These are phyloP conservation scores for Gaeumannomyces sp. DNA, from an alignment of 2,329 filamentous ascomycete genomes.

Conservation along the genomic window DNA sequence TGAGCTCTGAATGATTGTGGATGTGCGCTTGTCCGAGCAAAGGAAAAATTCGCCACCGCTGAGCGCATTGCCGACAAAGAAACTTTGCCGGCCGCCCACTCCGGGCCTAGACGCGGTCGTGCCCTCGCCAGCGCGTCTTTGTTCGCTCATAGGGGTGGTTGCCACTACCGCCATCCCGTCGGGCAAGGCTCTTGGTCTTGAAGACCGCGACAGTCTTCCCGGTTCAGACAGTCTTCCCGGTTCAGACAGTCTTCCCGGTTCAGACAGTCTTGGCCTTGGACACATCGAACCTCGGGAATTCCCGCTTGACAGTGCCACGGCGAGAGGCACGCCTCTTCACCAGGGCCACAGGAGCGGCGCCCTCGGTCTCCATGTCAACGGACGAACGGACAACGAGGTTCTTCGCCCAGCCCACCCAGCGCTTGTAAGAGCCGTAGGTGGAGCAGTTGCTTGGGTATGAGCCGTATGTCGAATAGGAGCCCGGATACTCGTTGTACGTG, in stretches of 20 bases:
- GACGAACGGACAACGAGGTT: slow-evolving; percentile 6
- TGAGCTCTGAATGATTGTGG: not conserved
- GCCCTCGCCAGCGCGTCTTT: not conserved
- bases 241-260: no score
- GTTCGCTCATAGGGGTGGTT: not conserved
- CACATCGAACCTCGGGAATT: not conserved
- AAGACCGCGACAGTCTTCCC: no score
- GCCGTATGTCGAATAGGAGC: slow-evolving; percentile 1
- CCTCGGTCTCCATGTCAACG: not conserved
- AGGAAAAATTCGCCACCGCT: not conserved
- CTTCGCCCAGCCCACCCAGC: slow-evolving; percentile 13
- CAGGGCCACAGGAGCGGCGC: not conserved
- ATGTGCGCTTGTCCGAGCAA: not conserved
- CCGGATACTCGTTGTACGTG: not conserved
- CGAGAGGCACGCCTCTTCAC: not conserved
- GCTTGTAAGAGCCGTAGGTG: slow-evolving; percentile 13
- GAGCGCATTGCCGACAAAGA: not conserved
- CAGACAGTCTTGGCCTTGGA: not conserved
- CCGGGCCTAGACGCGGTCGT: not conserved
- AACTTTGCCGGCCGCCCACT: not conserved
- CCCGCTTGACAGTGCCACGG: no score
- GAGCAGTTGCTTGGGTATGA: slow-evolving; percentile 6
- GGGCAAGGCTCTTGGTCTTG: no score
- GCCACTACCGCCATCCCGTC: no score
- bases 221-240: no score